Evolutionary conservation across 2,329 filamentous ascomycete genomes (phyloP).

Genomic region (Pseudogymnoascus sp.): DNA sequence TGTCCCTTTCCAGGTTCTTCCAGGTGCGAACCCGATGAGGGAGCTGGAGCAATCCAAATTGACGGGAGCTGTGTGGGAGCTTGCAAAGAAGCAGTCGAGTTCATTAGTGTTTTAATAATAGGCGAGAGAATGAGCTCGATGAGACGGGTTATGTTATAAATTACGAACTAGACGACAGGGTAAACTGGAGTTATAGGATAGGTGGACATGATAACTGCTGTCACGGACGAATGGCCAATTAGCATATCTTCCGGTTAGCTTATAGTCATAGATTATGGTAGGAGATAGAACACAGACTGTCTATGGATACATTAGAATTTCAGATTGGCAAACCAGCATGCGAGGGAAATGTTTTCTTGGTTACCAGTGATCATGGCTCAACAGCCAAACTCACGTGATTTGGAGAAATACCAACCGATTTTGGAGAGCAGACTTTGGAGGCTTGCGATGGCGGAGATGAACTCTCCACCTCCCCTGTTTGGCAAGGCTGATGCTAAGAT

Average conservation of each 20-base stretch:
- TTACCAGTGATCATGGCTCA: background rate
- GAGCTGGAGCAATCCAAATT: background rate
- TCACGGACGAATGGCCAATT: background rate
- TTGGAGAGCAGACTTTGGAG: background rate
- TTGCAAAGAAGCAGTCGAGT: background rate
- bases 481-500: background rate
- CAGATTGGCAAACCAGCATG: background rate
- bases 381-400: background rate
- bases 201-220: background rate
- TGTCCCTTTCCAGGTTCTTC: conserved; percentile 31
- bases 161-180: background rate
- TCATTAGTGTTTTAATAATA: background rate
- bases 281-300: background rate
- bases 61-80: background rate
- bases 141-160: background rate
- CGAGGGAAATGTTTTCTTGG: background rate
- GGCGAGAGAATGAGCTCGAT: background rate
- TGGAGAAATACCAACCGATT: background rate
- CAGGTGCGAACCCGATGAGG: background rate
- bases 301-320: background rate
- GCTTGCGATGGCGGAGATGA: background rate
- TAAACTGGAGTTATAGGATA: background rate
- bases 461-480: background rate
- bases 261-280: background rate
- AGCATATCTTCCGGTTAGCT: background rate